Base-by-base conservation (phyloP, 169 alveolate species). In the Blepharisma undulans region DNA sequence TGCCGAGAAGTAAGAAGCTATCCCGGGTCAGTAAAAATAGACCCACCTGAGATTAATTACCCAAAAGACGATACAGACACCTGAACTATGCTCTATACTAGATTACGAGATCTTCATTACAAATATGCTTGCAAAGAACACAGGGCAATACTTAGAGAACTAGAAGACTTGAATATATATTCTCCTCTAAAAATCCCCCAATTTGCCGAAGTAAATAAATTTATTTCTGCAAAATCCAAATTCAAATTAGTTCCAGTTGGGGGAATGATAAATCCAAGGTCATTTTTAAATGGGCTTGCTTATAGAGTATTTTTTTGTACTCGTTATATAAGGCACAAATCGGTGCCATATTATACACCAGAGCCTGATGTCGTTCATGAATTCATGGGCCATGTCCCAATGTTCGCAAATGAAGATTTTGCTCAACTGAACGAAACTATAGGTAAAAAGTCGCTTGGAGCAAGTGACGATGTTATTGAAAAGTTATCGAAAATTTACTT, bases 331-430 rank as follows among this genome's bases (percentile, higher is more conserved):
- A 90, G 98, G 72, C 98, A 95, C 80, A 96, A 92, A 27, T 89
- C 94, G 1, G 33, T 86, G 14, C 97, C 97, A n/a, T 88, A 77
- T 29, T 96, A 96, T 84, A 89, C 98, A 48, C 96, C 96, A 19
- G 98, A 96, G 79, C 98, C 98, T 27, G 98, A 96, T 84, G 91
- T 94, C 27, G 93, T 96, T 78, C 98, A 96, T 74, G 98, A 96
- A 72, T 34, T 95, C 21, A 86, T 86, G 82, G 91, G 91, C 1
- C 91, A 86, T 72, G 91, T 72, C 8, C 91, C 91, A 61, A 10
- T 86, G 8, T 36, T 86, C 7, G 82, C 84, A 16, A 86, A 86
- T 59, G 10, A 66, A 25, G 84, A 86, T 0, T 16, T 86, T 36
- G 91, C 91, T 0, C n/a, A 72, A 22, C 27, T 86, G n/a, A 10